These are phyloP conservation scores for Nothophytophthora sp. DNA, from an alignment of 352 stramenopile genomes.

Conservation along the genomic window DNA sequence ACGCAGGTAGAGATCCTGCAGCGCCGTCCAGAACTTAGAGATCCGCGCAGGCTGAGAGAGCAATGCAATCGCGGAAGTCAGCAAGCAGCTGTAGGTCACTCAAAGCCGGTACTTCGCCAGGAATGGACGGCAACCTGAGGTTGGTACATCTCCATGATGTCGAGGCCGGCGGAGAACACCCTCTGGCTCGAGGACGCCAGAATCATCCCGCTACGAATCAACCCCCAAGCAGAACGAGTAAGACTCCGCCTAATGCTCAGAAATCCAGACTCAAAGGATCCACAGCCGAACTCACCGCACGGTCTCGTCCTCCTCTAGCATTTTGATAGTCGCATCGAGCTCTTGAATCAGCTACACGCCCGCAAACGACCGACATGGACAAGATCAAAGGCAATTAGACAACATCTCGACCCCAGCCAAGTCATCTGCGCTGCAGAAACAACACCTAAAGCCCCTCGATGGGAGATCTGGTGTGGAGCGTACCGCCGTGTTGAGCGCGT, in stretches of 20 bases:
- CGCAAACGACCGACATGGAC: too few species aligned
- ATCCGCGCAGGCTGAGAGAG: slow-evolving; percentile 65
- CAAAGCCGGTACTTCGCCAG: too few species aligned
- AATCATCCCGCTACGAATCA: slow-evolving; percentile 60
- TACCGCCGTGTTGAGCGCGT: slow-evolving; percentile 79
- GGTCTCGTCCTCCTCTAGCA: slow-evolving; percentile 74
- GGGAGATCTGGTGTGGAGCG: too few species aligned
- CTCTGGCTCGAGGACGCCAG: slow-evolving; percentile 73
- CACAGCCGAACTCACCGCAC: slow-evolving; percentile 69
- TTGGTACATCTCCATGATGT: slow-evolving; percentile 93
- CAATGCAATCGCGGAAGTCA: too few species aligned
- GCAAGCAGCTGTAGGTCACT: too few species aligned
- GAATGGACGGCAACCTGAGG: slow-evolving; percentile 46
- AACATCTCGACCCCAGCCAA: too few species aligned
- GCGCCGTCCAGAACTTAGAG: slow-evolving; percentile 88
- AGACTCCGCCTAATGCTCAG: too few species aligned
- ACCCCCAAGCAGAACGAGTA: too few species aligned
- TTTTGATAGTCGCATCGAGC: slow-evolving; percentile 67
- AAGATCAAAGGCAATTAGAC: too few species aligned
- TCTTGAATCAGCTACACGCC: slow-evolving; percentile 73
- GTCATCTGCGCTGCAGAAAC: too few species aligned
- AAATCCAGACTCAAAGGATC: too few species aligned
- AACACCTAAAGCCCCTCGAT: too few species aligned
- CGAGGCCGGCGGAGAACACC: slow-evolving; percentile 92
- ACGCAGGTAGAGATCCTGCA: slow-evolving; percentile 93